Evolutionary conservation across 2,329 filamentous ascomycete genomes (phyloP), one percentile per base, ranked within the genome.

Genomic region (Xylariales sp.): DNA sequence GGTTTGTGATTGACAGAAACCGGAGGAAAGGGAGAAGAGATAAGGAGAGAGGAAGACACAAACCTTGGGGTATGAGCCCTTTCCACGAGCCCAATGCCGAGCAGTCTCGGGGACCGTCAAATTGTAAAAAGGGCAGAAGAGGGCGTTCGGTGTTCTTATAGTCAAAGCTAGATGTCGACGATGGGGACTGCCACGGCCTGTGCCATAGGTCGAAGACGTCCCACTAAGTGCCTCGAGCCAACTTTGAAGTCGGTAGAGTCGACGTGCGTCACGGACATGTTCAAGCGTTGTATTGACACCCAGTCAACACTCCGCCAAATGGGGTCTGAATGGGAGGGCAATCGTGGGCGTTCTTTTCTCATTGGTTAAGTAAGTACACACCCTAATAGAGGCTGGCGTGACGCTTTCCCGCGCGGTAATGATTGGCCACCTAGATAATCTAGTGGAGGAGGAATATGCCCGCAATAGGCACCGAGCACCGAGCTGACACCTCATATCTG

Each of bases 71-170:
- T 0, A 36, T 43, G 34, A 32, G 23, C 3, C 4, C n/a, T 12
- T 45, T 34, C 8, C 36, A 18, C n/a, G 23, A 16, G 45, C 34
- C 39, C n/a, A 14, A 16, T 36, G 12, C 36, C 23, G 52, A 62
- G 43, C n/a, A 57, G 45, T 28, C 23, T 52, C 23, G 14, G n/a
- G 50, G 34, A 9, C 28, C 41, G 12, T 6, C 3, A 5, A 46
- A 32, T 9, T 46, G 41, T 10, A 28, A 12, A 18, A 4, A 28
- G 28, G 41, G 43, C 2, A 45, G 36, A 50, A 63, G 43, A 56
- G 45, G 43, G 14, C 5, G n/a, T 36, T 28, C 59, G 14, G 14
- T 48, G 32, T 28, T 56, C 48, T 62, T 57, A 66, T 62, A 66
- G 9, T 52, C 32, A 7, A 28, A 62, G 3, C n/a, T 28, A 28